These are phyloP conservation scores for Mediolabrus comicus DNA, from an alignment of 108 stramenopile genomes.

Conservation along the genomic window DNA sequence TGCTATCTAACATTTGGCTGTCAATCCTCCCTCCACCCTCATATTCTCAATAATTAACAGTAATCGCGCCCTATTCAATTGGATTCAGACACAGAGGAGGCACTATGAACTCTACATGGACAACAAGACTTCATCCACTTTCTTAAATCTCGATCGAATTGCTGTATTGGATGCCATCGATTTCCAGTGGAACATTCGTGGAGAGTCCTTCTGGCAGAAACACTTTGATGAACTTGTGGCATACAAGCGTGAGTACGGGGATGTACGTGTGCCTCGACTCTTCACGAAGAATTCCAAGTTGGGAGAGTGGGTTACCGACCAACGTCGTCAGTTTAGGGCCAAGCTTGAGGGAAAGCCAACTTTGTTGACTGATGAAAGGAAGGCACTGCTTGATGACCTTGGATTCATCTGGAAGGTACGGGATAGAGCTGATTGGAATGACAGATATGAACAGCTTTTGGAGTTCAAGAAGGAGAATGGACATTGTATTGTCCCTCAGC, in stretches of 20 bases:
- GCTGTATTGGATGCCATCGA: conserved; percentile 36
- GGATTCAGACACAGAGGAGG: conserved; percentile 50
- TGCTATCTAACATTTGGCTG: too few relatives aligned
- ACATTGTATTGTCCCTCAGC: conserved; percentile 62
- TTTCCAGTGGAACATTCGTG: conserved; percentile 36
- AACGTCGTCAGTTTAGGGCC: conserved; percentile 60
- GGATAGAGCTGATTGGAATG: conserved; percentile 68
- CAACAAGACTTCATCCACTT: not conserved
- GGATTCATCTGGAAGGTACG: conserved; percentile 78
- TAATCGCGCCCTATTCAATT: conserved; percentile 26
- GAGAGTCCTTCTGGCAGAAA: conserved; percentile 52
- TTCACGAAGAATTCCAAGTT: conserved; percentile 52
- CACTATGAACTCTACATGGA: conserved; percentile 50
- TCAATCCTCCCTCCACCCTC: too few relatives aligned
- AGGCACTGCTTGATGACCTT: conserved; percentile 52
- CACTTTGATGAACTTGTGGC: conserved; percentile 50
- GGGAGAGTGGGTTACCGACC: conserved; percentile 68
- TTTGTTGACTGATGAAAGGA: conserved; percentile 62
- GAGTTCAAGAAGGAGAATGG: conserved; percentile 60
- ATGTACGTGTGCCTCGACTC: conserved; percentile 60
- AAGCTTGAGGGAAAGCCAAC: conserved; percentile 47
- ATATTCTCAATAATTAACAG: too few relatives aligned
- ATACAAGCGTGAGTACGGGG: conserved; percentile 61
- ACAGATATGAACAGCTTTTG: conserved; percentile 60
- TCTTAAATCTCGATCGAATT: conserved; percentile 40